Conservation (phyloP, 306 rosid genomes). For the Astragalus glycyphyllos region DNA sequence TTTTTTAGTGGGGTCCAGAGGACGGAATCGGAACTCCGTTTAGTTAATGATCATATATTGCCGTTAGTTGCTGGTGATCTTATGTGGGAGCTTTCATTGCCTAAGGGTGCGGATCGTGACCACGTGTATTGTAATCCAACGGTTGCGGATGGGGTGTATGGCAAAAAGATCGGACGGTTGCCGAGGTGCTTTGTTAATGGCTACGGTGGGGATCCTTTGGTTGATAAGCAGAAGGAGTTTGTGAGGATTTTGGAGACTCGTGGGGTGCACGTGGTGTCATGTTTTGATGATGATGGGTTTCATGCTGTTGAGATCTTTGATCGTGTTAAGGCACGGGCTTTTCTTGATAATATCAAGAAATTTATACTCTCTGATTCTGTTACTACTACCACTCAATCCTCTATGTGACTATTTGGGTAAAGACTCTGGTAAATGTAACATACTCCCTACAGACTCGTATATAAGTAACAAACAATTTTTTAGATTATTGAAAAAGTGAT, state of each 20-base stretch:
- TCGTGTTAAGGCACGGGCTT: constrained; percentile 43
- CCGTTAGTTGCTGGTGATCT: constrained; percentile 66
- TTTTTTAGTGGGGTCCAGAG: constrained; percentile 65
- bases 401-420: constrained; percentile 19
- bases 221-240: constrained; percentile 67
- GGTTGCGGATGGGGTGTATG: not conserved
- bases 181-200: constrained; percentile 58
- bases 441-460: no score
- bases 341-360: constrained; percentile 21
- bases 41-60: constrained; percentile 48
- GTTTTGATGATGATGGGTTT: constrained; percentile 55
- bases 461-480: no score
- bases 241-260: constrained; percentile 49
- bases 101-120: constrained; percentile 63
- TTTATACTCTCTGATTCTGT: constrained; percentile 39
- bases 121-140: constrained; percentile 73
- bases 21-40: constrained; percentile 57
- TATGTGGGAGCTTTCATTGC: constrained; percentile 67
- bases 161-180: constrained; percentile 61
- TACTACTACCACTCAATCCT: not conserved
- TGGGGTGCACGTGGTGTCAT: constrained; percentile 56
- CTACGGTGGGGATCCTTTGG: constrained; percentile 67
- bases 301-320: constrained; percentile 75
- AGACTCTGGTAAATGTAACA: no score
- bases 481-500: no score